Percentiles rank a stretch among this genome's conserved stretches.
These are phyloP conservation scores for Plantago elongata DNA, from an alignment of 257 asterid species.

Conservation along the genomic window DNA sequence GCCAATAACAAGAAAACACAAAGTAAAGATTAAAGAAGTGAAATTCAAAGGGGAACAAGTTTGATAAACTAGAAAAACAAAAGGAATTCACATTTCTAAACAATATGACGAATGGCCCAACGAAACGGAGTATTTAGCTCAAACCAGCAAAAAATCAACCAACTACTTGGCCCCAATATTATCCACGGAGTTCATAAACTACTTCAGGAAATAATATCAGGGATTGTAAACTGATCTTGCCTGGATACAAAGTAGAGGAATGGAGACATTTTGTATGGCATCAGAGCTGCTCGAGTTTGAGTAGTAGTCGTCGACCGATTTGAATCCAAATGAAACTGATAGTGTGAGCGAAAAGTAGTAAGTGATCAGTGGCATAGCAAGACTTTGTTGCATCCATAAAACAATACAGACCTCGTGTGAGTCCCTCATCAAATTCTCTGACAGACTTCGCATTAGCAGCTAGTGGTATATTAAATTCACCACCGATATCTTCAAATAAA, in stretches of 20 bases:
- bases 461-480: conserved; percentile 72
- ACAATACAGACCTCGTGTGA: conserved; percentile 70
- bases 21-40: too few relatives aligned
- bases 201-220: not conserved
- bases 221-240: conserved; percentile 35
- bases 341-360: conserved; percentile 11
- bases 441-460: conserved; percentile 79
- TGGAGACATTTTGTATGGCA: conserved; percentile 60
- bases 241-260: conserved; percentile 93
- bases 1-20: too few relatives aligned
- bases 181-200: not conserved
- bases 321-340: conserved; percentile 94
- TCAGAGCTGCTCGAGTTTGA: conserved; percentile 90
- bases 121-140: too few relatives aligned
- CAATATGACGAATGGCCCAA: not conserved
- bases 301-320: conserved; percentile 94
- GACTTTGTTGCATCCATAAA: conserved; percentile 18
- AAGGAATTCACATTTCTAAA: not conserved
- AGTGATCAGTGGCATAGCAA: conserved; percentile 7
- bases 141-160: conserved; percentile 6
- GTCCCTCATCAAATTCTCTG: conserved; percentile 86
- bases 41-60: not conserved
- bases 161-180: not conserved
- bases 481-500: conserved; percentile 81
- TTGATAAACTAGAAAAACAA: not conserved